Evolutionary conservation across 306 rosid genomes (phyloP).

Genomic region (Arachis hypogaea): DNA sequence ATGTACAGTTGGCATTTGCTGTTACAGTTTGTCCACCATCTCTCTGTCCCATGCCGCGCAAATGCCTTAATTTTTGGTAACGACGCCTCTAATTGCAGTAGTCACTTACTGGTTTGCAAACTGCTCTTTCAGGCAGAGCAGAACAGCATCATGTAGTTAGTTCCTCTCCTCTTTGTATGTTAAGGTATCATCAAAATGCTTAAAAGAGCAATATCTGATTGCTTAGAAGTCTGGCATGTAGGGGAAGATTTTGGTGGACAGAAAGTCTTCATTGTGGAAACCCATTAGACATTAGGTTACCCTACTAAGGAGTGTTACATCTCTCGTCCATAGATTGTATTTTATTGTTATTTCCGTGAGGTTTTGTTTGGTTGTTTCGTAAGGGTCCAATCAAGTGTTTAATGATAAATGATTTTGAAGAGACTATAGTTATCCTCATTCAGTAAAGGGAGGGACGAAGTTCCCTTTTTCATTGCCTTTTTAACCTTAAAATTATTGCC

Average conservation of each 20-base stretch:
- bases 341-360: slow-evolving; percentile 34
- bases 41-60: neutral
- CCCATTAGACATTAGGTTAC: slow-evolving; percentile 20
- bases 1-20: slow-evolving; percentile 48
- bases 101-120: slow-evolving; percentile 2
- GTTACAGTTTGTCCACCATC: slow-evolving; percentile 19
- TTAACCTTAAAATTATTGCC: slow-evolving; percentile 1
- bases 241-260: slow-evolving; percentile 22
- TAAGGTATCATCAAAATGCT: slow-evolving; percentile 6
- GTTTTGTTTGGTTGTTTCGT: slow-evolving; percentile 2
- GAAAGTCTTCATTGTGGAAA: slow-evolving; percentile 21
- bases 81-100: slow-evolving; percentile 16
- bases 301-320: slow-evolving; percentile 20
- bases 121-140: slow-evolving; percentile 21
- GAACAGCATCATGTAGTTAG: slow-evolving; percentile 21
- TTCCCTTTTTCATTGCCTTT: slow-evolving; percentile 6
- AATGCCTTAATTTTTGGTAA: slow-evolving; percentile 1
- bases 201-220: slow-evolving; percentile 33
- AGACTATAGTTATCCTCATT: neutral
- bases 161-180: slow-evolving; percentile 18
- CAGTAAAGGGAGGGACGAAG: slow-evolving; percentile 23
- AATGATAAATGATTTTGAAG: neutral
- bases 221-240: slow-evolving; percentile 4
- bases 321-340: slow-evolving; percentile 32
- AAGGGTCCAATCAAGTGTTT: slow-evolving; percentile 12